Evolutionary conservation across 129 eudicot species (phyloP).

Genomic region (Pittosporum tobira): DNA sequence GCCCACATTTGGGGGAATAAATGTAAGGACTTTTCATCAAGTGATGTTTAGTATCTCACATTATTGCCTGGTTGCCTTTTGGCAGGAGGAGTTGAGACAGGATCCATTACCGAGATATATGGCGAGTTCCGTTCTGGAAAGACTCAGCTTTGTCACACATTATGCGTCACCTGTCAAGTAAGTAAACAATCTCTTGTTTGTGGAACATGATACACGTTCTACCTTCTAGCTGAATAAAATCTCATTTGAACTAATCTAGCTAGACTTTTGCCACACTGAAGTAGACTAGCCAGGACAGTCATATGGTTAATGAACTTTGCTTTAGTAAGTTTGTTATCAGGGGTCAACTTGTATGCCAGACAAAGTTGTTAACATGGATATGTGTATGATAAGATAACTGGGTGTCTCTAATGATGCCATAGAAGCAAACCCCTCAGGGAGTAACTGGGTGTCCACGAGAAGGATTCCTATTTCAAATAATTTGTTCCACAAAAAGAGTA

Average conservation of each 20-base stretch:
- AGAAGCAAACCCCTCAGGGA: neutral
- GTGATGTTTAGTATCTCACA: neutral
- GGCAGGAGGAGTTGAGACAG: constrained; percentile 87
- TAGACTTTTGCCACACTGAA: neutral
- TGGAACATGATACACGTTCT: too few relatives aligned
- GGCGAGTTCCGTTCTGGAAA: constrained; percentile 95
- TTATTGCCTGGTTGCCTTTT: neutral
- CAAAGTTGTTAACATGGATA: neutral
- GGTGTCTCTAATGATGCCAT: neutral
- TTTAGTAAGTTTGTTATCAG: neutral
- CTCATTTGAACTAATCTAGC: neutral
- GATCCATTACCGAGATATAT: constrained; percentile 84
- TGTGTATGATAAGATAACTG: neutral
- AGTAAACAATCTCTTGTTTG: neutral
- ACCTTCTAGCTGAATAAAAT: neutral
- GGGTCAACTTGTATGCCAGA: neutral
- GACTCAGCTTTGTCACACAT: constrained; percentile 94
- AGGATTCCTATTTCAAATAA: too few relatives aligned
- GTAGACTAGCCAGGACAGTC: neutral
- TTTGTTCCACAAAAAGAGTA: too few relatives aligned
- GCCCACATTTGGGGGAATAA: neutral
- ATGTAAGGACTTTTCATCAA: neutral
- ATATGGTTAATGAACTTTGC: neutral
- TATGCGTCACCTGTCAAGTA: constrained; percentile 94
- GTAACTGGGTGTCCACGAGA: too few relatives aligned